Conservation (phyloP, 2,329 filamentous ascomycete genomes). For the Fusarium neocosmosporiellum region DNA sequence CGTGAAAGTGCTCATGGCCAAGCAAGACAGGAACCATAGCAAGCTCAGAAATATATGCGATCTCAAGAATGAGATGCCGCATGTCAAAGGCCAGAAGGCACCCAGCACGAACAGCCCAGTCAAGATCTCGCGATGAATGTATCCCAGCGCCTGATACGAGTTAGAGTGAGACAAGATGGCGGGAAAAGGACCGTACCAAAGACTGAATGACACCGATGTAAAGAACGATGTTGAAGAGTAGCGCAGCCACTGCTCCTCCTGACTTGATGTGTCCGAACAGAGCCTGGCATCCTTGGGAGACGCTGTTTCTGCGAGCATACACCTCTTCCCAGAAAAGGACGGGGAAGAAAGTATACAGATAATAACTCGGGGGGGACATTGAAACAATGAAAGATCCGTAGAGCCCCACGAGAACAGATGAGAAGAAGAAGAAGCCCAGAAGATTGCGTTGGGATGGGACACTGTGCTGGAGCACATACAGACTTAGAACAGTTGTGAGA, state of each 20-base stretch:
- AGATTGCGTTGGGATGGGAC: constrained; percentile 72
- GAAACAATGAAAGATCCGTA: constrained; percentile 86
- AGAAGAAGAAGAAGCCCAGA: constrained; percentile 73
- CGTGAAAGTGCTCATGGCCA: constrained; percentile 91
- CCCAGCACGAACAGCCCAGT: constrained; percentile 82
- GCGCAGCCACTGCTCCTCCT: constrained; percentile 64
- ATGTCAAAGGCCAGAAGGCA: constrained; percentile 80
- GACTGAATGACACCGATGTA: constrained; percentile 84
- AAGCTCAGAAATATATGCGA: constrained; percentile 71
- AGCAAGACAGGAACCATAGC: constrained; percentile 81
- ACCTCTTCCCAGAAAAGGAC: constrained; percentile 98
- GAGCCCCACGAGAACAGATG: constrained; percentile 77
- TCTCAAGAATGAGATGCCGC: constrained; percentile 78
- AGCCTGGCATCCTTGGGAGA: constrained; percentile 72
- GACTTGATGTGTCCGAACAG: constrained; percentile 78
- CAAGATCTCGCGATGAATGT: constrained; percentile 89
- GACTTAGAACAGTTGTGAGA: constrained; percentile 86
- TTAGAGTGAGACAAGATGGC: constrained; percentile 5
- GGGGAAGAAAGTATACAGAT: constrained; percentile 91
- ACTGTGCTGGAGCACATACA: constrained; percentile 83
- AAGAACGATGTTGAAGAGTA: constrained; percentile 71
- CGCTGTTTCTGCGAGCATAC: constrained; percentile 77
- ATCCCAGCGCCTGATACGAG: constrained; percentile 80
- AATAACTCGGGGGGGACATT: constrained; percentile 84
- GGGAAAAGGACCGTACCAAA: constrained; percentile 66